Evolutionary conservation across 2,329 filamentous ascomycete species (phyloP).

Genomic region (Diplocarpon rosae): DNA sequence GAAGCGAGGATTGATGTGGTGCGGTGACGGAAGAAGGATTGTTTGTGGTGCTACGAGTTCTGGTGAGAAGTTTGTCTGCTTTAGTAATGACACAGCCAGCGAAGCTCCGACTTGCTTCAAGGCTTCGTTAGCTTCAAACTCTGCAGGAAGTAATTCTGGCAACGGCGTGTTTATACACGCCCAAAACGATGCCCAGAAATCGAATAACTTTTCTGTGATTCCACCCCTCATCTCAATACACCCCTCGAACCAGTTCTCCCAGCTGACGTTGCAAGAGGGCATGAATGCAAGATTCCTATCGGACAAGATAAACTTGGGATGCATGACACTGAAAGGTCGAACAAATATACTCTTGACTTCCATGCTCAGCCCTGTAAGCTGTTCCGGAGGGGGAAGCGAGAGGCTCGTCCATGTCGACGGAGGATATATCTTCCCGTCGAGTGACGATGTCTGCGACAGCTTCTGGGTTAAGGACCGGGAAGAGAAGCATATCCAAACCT

Average conservation of each 20-base stretch:
- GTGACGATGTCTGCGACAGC: slow-evolving; percentile 57
- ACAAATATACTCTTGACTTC: slow-evolving; percentile 70
- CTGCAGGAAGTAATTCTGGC: slow-evolving; percentile 5
- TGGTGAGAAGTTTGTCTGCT: slow-evolving; percentile 3
- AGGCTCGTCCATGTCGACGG: slow-evolving; percentile 45
- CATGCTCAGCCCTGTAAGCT: slow-evolving; percentile 51
- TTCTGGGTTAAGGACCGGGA: slow-evolving; percentile 64
- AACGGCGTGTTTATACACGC: slow-evolving; percentile 25
- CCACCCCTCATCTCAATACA: slow-evolving; percentile 56
- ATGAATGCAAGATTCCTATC: slow-evolving; percentile 57
- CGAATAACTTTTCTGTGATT: slow-evolving; percentile 48
- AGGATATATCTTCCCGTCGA: slow-evolving; percentile 50
- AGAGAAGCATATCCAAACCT: slow-evolving; percentile 62
- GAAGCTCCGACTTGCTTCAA: background rate
- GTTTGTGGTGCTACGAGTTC: slow-evolving; percentile 33
- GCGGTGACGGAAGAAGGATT: slow-evolving; percentile 62
- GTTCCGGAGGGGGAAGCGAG: slow-evolving; percentile 47
- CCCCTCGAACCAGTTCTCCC: slow-evolving; percentile 77
- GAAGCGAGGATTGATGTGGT: slow-evolving; percentile 29
- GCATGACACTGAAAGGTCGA: slow-evolving; percentile 74
- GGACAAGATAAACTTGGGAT: slow-evolving; percentile 71
- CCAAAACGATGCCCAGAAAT: slow-evolving; percentile 65
- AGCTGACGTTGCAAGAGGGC: slow-evolving; percentile 76
- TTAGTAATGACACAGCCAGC: slow-evolving; percentile 3
- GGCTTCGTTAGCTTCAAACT: background rate